phyloP scores from a whole-genome alignment of 2,329 filamentous ascomycete species.

The Colletotrichum sp. region DNA sequence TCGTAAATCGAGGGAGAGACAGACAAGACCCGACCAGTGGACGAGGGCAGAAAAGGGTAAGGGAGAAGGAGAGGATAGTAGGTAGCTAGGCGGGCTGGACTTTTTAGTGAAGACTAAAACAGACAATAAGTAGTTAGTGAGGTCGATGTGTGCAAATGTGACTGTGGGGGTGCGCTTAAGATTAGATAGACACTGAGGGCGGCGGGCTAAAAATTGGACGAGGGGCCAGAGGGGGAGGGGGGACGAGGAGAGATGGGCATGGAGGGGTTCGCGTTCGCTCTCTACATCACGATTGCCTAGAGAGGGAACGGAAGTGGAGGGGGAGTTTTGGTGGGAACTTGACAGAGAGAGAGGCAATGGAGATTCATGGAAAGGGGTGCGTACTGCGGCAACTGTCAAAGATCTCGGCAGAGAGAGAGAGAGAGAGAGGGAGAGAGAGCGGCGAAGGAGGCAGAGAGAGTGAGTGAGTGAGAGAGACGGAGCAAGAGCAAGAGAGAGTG shows the following conservation, averaged over 20 bases:
- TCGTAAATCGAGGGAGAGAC: background rate
- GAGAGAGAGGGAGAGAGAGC: background rate
- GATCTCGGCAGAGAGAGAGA: background rate
- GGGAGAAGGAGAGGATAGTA: background rate
- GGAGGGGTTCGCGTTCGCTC: constrained; percentile 13
- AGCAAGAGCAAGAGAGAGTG: background rate
- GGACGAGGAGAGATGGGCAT: background rate
- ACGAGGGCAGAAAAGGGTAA: background rate
- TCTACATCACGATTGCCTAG: background rate
- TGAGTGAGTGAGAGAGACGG: background rate
- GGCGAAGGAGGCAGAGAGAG: background rate
- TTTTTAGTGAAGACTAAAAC: constrained; percentile 16
- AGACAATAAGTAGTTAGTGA: constrained; percentile 16
- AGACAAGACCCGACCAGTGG: background rate
- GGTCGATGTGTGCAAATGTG: constrained; percentile 11
- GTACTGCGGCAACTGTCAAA: background rate
- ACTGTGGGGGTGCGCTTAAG: constrained; percentile 18
- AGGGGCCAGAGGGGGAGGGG: background rate
- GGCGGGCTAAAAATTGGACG: background rate
- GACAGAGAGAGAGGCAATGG: background rate
- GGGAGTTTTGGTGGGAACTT: background rate
- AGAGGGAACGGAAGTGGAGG: background rate
- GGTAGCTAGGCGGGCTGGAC: constrained; percentile 2
- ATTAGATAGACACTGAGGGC: constrained; percentile 2
- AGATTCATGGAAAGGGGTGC: background rate